A percentile compares a stretch with the other conserved stretches of the same genome.
These are phyloP conservation scores for Xylariaceae sp. DNA, from an alignment of 2,329 filamentous ascomycete species.

Conservation along the genomic window DNA sequence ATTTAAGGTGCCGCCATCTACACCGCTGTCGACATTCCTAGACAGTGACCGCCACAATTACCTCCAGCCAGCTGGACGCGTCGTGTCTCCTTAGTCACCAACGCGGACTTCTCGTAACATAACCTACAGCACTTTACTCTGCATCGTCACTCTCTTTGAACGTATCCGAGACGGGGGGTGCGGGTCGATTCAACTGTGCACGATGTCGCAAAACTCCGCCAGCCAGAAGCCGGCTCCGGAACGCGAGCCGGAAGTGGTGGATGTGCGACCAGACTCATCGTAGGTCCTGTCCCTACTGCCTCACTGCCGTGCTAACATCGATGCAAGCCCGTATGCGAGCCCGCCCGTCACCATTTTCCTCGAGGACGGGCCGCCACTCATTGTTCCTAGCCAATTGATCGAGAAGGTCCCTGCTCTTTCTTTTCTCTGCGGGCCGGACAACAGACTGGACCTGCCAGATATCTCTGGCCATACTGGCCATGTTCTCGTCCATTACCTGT, in stretches of 20 bases:
- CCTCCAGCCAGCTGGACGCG: no score
- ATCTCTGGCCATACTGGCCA: constrained; percentile 18
- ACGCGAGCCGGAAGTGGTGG: background rate
- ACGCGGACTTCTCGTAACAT: no score
- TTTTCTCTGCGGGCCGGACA: background rate
- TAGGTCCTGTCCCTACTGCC: background rate
- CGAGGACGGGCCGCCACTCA: constrained; percentile 8
- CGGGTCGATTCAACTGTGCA: background rate
- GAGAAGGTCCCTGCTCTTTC: constrained; percentile 7
- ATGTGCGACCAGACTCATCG: constrained; percentile 14
- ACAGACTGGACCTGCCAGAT: constrained; percentile 14
- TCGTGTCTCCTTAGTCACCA: no score
- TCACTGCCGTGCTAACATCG: background rate
- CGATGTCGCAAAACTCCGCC: background rate
- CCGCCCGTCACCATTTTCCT: constrained; percentile 9
- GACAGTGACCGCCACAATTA: no score
- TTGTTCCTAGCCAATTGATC: background rate
- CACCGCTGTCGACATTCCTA: no score
- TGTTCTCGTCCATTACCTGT: constrained; percentile 24
- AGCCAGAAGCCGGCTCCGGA: background rate
- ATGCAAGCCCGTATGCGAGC: constrained; percentile 13
- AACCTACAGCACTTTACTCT: no score
- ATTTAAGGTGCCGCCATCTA: no score
- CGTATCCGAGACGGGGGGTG: no score
- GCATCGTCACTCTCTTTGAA: no score